phyloP scores from a whole-genome alignment of 768 basidiomycete genomes.

The Xerocomus brunneocitrinus region DNA sequence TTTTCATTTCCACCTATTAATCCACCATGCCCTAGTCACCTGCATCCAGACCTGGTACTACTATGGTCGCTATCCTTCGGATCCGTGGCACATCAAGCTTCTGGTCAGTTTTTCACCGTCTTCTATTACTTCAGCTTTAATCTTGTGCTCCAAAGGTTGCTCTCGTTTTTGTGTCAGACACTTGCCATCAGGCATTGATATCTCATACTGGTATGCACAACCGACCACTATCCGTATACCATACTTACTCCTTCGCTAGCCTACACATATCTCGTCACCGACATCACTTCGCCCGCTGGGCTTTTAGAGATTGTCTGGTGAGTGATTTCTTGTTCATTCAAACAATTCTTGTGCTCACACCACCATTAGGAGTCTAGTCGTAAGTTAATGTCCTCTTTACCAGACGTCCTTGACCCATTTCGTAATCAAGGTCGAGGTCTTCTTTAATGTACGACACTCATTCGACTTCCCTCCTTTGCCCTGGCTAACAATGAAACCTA shows the following conservation, averaged over 20 bases:
- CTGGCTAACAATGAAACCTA: slow-evolving; percentile 5
- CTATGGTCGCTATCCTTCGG: slow-evolving; percentile 44
- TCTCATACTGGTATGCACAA: slow-evolving; percentile 44
- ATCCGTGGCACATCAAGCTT: slow-evolving; percentile 47
- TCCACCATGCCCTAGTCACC: slow-evolving; percentile 38
- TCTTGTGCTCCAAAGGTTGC: slow-evolving; percentile 37
- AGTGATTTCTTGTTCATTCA: slow-evolving; percentile 9
- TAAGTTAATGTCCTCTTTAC: slow-evolving; percentile 1
- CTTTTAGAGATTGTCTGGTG: slow-evolving; percentile 44
- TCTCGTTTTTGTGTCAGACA: slow-evolving; percentile 50
- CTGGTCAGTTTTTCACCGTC: slow-evolving; percentile 34
- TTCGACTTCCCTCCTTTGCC: background rate
- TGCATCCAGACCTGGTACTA: slow-evolving; percentile 57
- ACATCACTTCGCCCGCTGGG: slow-evolving; percentile 30
- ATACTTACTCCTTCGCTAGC: slow-evolving; percentile 28
- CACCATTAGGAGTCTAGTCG: slow-evolving; percentile 23
- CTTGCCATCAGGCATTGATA: slow-evolving; percentile 53
- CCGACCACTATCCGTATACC: no score
- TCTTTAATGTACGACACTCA: slow-evolving; percentile 43
- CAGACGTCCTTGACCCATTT: slow-evolving; percentile 1
- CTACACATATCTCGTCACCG: slow-evolving; percentile 45
- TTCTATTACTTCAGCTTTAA: background rate
- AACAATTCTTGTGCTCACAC: background rate
- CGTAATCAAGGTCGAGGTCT: slow-evolving; percentile 41
- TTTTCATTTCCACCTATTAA: slow-evolving; percentile 9